Conservation (phyloP, 2,329 filamentous ascomycete species). For the Cladosporium colombiae region DNA sequence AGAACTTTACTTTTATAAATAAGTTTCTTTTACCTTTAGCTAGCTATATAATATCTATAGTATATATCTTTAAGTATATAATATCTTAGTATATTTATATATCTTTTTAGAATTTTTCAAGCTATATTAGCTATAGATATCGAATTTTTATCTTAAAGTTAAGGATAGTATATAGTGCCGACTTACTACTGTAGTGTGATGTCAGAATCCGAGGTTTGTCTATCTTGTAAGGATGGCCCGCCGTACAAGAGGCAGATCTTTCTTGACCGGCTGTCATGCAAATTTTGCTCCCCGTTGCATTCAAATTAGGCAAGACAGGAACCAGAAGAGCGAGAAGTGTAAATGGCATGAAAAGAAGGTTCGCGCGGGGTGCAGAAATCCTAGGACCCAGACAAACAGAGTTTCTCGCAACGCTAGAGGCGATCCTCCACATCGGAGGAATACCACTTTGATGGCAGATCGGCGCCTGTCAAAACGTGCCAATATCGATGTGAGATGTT, state of each 20-base stretch:
- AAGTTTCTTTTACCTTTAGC: too few relatives aligned
- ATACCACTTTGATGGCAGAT: neutral
- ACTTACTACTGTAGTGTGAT: too few relatives aligned
- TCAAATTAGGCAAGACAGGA: neutral
- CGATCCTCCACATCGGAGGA: constrained; percentile 3
- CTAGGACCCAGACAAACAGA: constrained; percentile 2
- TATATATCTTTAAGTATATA: too few relatives aligned
- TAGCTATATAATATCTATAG: too few relatives aligned
- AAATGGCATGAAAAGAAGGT: neutral
- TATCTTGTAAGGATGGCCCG: too few relatives aligned
- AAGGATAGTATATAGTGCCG: too few relatives aligned
- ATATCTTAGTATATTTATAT: too few relatives aligned
- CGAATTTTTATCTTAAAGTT: too few relatives aligned
- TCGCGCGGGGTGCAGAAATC: neutral
- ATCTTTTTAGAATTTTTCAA: too few relatives aligned
- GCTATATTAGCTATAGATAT: too few relatives aligned
- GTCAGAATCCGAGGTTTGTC: too few relatives aligned
- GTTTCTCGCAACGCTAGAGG: neutral
- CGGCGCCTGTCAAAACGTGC: neutral
- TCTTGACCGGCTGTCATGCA: neutral
- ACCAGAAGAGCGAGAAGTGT: neutral
- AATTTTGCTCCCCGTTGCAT: neutral
- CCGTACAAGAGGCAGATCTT: neutral
- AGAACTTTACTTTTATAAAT: too few relatives aligned
- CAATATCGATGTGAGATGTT: neutral